Base-by-base conservation (phyloP, 2,329 filamentous ascomycete species). In the Xylariaceae sp. region DNA sequence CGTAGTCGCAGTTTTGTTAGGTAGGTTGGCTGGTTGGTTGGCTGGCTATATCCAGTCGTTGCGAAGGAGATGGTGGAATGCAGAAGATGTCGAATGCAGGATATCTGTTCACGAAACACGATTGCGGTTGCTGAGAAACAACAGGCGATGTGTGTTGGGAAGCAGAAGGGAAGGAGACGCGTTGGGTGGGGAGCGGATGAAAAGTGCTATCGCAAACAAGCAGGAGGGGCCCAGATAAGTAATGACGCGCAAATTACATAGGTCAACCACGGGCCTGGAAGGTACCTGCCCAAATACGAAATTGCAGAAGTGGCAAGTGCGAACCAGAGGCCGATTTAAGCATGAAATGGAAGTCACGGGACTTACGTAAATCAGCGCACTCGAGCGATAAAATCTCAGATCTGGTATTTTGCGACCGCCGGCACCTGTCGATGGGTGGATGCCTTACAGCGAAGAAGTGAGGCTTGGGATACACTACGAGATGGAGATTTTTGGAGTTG, bases 401-500 rank as follows among this genome's bases (percentile, higher is more conserved):
- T 12, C 8, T 35, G 32, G 32, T 53, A 47, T 6, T 37, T 26
- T 2, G 8, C 6, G 12, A 30, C 34, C 7, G 32, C 37, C 37
- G 8, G 32, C 32, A 47, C 50, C 11, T 29, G 43, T 54, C 7
- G 2, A 40, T 35, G 11, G n/a, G 35, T 47, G 50, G 12, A 51
- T 29, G 43, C 35, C 39, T 40, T 30, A 34, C n/a, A 9, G 32
- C 34, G 41, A 30, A 37, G 35, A 7, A 43, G 31, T 54, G 54
- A 56, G 45, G 50, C 46, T 46, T n/a, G 45, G 27, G 41, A 47
- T 45, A 37, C 39, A 51, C 42, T 31, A 9, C n/a, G 43, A 12
- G 41, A 49, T 48, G 51, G 51, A 57, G 48, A 49, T 57, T 54
- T 58, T 53, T 53, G 54, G 53, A 58, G 50, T 56, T 50, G 47